These are phyloP conservation scores for Verticillium tricorpus DNA, from an alignment of 2,329 filamentous ascomycete genomes.

Conservation along the genomic window DNA sequence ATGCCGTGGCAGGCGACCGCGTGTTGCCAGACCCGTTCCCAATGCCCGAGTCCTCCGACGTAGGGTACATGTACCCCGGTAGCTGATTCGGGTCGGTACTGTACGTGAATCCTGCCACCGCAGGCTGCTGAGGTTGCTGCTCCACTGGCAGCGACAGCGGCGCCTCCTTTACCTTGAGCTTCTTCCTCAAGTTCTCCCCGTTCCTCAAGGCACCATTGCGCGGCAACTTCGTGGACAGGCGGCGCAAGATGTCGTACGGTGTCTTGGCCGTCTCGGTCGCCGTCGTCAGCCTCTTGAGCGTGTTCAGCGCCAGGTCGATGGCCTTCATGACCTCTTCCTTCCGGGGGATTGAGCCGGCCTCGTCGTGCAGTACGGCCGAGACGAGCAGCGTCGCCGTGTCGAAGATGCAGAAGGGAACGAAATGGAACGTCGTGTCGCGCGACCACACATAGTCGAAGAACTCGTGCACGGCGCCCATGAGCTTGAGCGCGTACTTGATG, in stretches of 20 bases:
- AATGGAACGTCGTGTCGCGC: constrained; percentile 42
- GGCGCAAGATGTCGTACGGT: constrained; percentile 24
- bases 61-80: neutral
- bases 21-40: neutral
- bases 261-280: constrained; percentile 25
- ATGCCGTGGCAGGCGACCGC: neutral
- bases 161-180: constrained; percentile 1
- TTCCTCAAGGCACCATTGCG: neutral
- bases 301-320: constrained; percentile 29
- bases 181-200: constrained; percentile 8
- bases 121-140: neutral
- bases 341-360: constrained; percentile 31
- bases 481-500: constrained; percentile 36
- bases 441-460: constrained; percentile 42
- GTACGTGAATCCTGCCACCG: neutral
- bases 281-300: constrained; percentile 25
- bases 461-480: constrained; percentile 32
- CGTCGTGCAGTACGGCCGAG: constrained; percentile 47
- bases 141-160: neutral
- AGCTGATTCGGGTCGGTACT: constrained; percentile 7
- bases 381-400: constrained; percentile 46
- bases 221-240: neutral
- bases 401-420: constrained; percentile 45
- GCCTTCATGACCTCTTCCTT: constrained; percentile 33
- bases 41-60: neutral